Conservation (phyloP, 2,329 filamentous ascomycete species). For the Claviceps purpurea region DNA sequence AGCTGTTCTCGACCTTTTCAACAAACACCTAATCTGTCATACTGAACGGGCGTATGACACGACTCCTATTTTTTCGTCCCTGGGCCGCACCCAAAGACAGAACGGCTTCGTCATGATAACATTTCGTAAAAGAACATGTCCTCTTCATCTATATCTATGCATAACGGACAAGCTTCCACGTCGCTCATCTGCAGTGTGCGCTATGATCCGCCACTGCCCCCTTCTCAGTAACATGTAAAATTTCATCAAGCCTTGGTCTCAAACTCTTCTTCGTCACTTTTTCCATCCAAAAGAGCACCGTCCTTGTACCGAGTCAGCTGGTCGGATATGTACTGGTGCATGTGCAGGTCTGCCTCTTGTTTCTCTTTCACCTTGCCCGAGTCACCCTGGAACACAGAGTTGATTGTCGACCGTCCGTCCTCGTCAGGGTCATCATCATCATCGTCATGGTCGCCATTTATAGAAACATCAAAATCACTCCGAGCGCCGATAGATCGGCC, state of each 20-base stretch:
- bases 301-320: constrained; percentile 58
- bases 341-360: constrained; percentile 50
- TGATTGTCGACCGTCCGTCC: constrained; percentile 19
- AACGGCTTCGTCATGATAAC: neutral
- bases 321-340: constrained; percentile 70
- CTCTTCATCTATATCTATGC: neutral
- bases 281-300: constrained; percentile 11
- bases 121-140: neutral
- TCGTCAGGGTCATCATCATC: constrained; percentile 15
- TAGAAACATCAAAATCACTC: constrained; percentile 56
- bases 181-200: neutral
- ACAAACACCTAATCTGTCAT: neutral
- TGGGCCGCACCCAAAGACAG: neutral
- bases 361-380: constrained; percentile 33
- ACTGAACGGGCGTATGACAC: neutral
- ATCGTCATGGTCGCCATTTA: constrained; percentile 35
- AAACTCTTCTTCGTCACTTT: constrained; percentile 30
- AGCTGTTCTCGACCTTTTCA: neutral
- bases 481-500: constrained; percentile 71
- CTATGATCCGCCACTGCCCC: neutral
- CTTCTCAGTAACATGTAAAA: neutral
- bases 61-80: neutral
- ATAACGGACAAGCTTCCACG: neutral
- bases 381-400: constrained; percentile 21
- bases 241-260: constrained; percentile 25